Conservation (phyloP, 768 basidiomycete genomes). For the Porpolomopsis calyptriformis region DNA sequence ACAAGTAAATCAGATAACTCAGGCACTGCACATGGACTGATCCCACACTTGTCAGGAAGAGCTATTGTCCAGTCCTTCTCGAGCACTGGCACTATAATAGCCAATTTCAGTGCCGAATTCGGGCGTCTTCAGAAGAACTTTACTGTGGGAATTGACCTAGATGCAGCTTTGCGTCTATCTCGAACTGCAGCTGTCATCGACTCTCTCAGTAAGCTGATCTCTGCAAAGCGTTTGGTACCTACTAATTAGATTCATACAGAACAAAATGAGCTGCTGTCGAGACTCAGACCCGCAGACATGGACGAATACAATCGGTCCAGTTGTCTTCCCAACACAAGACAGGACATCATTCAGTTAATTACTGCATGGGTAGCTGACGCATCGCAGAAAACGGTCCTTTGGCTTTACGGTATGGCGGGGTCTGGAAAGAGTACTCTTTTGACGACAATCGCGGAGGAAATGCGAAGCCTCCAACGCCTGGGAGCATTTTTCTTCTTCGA, state of each 20-base stretch:
- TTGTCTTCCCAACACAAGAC: conserved; percentile 7
- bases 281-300: not conserved
- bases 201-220: not conserved
- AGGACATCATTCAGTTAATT: conserved; percentile 6
- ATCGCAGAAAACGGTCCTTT: conserved; percentile 14
- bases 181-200: too few relatives aligned
- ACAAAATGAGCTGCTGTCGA: too few relatives aligned
- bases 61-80: not conserved
- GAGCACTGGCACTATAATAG: too few relatives aligned
- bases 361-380: conserved; percentile 24
- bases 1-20: conserved; percentile 13
- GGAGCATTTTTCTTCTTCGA: conserved; percentile 3
- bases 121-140: too few relatives aligned
- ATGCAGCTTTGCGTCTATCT: too few relatives aligned
- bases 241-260: not conserved
- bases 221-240: not conserved
- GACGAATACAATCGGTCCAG: not conserved
- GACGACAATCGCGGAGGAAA: conserved; percentile 2
- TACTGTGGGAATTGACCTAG: too few relatives aligned
- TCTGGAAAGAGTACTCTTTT: conserved; percentile 6
- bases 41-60: not conserved
- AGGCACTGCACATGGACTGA: not conserved
- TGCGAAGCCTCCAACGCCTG: not conserved
- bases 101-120: too few relatives aligned
- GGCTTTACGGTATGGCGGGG: conserved; percentile 3